phyloP scores from a whole-genome alignment of 176 grass and related monocot genomes.

The Elaeis guineensis region DNA sequence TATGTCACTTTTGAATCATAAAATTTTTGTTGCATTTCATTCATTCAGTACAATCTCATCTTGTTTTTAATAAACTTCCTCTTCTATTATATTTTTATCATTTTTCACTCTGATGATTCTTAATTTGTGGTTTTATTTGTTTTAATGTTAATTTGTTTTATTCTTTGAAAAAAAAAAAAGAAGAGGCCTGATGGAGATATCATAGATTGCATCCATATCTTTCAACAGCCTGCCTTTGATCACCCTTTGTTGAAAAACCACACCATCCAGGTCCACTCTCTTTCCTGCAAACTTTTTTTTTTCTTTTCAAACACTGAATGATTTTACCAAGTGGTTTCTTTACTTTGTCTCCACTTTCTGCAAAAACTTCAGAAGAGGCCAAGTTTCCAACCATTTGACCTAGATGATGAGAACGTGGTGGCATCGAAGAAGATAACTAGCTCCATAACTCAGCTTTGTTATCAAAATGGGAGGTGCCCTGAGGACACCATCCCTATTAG shows the following conservation, averaged over 20 bases:
- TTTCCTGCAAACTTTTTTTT: background rate
- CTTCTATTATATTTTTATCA: too few relatives aligned
- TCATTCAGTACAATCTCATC: too few relatives aligned
- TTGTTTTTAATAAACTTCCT: too few relatives aligned
- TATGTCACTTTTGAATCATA: too few relatives aligned
- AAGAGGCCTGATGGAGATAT: conserved; percentile 78
- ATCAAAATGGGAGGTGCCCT: background rate
- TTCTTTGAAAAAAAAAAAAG: too few relatives aligned
- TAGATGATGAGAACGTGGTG: background rate
- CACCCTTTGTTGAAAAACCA: conserved; percentile 18
- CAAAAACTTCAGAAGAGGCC: background rate
- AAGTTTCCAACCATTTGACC: background rate
- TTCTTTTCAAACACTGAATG: too few relatives aligned
- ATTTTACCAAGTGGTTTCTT: too few relatives aligned
- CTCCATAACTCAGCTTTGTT: background rate
- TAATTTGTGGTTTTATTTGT: too few relatives aligned
- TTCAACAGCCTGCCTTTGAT: conserved; percentile 14
- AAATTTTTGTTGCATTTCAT: too few relatives aligned
- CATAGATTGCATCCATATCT: conserved; percentile 20
- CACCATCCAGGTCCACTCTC: conserved; percentile 7
- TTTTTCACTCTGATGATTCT: too few relatives aligned
- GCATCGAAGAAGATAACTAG: background rate
- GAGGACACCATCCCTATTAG: conserved; percentile 2
- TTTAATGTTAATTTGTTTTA: too few relatives aligned
- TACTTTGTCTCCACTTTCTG: background rate